Percentiles rank a stretch among this genome's conserved stretches.
phyloP scores from a whole-genome alignment of 441 rosid species.

The Raphanus hybrid region DNA sequence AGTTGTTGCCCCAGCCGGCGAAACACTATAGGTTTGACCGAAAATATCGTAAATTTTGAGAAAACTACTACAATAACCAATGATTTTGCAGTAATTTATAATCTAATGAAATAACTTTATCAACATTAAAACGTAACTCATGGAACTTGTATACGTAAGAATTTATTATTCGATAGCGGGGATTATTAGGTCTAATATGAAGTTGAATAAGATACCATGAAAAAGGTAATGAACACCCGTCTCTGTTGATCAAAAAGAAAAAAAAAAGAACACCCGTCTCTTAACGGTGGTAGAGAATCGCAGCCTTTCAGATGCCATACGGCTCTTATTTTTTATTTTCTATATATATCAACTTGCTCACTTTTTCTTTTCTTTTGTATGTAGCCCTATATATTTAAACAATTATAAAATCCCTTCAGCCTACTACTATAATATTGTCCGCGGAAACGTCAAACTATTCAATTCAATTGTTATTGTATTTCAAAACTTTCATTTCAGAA shows the following conservation, averaged over 20 bases:
- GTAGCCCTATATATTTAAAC: not conserved
- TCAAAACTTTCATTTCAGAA: not conserved
- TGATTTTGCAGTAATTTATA: not conserved
- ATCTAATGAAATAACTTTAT: not conserved
- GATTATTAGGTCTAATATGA: constrained; percentile 4
- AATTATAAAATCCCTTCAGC: constrained; percentile 12
- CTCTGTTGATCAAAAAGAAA: constrained; percentile 8
- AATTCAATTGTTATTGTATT: constrained; percentile 9
- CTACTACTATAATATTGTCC: constrained; percentile 20
- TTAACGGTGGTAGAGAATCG: constrained; percentile 43
- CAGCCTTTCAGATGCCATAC: constrained; percentile 46
- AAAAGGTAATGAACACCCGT: constrained; percentile 34
- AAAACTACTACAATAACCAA: not conserved
- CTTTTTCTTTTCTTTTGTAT: constrained; percentile 10
- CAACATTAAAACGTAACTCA: not conserved
- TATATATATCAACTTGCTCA: constrained; percentile 36
- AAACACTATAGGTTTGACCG: too few relatives aligned
- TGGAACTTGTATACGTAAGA: not conserved
- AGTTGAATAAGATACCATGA: constrained; percentile 13
- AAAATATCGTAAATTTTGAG: not conserved
- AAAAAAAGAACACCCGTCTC: constrained; percentile 35
- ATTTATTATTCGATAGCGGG: not conserved
- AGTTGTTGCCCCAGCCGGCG: constrained; percentile 4
- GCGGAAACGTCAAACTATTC: constrained; percentile 35
- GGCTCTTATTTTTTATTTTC: constrained; percentile 34